Conservation (phyloP, 164 flowering plant species). For the Sedum album region DNA sequence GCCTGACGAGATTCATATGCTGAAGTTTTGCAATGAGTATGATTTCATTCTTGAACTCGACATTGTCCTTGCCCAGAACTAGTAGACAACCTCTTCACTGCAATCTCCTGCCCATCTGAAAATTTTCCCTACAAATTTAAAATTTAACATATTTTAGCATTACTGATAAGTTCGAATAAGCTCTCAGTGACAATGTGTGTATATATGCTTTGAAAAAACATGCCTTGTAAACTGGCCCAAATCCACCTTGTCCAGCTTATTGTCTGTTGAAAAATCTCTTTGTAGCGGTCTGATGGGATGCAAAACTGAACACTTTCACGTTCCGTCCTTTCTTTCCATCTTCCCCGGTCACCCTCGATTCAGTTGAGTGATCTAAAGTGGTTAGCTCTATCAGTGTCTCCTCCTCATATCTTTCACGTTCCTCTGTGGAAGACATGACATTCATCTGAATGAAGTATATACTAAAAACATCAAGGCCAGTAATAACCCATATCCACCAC, state of each 20-base stretch:
- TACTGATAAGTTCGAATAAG: too few relatives aligned
- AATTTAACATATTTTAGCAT: too few relatives aligned
- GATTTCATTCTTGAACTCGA: too few relatives aligned
- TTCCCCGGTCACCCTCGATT: not conserved
- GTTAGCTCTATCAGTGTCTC: not conserved
- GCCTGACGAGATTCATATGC: too few relatives aligned
- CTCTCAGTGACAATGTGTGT: too few relatives aligned
- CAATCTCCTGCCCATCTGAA: too few relatives aligned
- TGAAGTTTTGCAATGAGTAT: too few relatives aligned
- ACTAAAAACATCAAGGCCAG: not conserved
- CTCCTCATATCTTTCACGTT: not conserved
- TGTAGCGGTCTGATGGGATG: conserved; percentile 16
- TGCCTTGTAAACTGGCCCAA: too few relatives aligned
- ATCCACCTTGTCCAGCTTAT: conserved; percentile 36
- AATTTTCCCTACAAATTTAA: too few relatives aligned
- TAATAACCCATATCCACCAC: conserved; percentile 1
- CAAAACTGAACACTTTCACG: conserved; percentile 12
- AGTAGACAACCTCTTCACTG: too few relatives aligned
- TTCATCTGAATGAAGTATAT: not conserved
- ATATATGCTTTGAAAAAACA: too few relatives aligned
- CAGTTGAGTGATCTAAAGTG: not conserved
- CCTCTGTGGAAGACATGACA: not conserved
- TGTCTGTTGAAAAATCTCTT: conserved; percentile 14
- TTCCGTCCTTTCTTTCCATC: conserved; percentile 3
- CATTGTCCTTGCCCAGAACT: too few relatives aligned